A percentile compares a stretch with the other conserved stretches of the same genome.
Evolutionary conservation across 2,329 filamentous ascomycete genomes (phyloP).

Genomic region (Daldinia sp.): DNA sequence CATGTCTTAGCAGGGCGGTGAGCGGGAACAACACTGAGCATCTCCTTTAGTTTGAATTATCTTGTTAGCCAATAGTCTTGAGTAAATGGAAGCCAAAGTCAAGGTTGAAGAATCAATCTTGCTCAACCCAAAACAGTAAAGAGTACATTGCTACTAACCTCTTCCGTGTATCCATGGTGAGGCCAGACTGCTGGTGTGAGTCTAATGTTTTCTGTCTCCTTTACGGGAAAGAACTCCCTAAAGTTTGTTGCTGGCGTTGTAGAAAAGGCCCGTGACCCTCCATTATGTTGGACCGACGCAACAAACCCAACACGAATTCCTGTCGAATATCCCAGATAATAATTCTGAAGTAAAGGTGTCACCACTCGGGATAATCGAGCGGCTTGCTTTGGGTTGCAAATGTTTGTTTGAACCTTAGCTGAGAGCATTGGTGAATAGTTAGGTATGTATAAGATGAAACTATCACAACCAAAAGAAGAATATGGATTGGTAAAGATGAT

Average conservation of each 20-base stretch:
- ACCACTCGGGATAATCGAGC: conserved; percentile 47
- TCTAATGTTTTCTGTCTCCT: conserved; percentile 71
- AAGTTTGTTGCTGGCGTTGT: conserved; percentile 61
- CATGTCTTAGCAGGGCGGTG: conserved; percentile 79
- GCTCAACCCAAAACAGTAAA: not conserved
- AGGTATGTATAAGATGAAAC: conserved; percentile 3
- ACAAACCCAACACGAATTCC: conserved; percentile 49
- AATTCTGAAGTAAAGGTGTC: conserved; percentile 43
- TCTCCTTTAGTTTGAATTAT: conserved; percentile 62
- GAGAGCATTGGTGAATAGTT: conserved; percentile 49
- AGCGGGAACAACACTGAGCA: conserved; percentile 78
- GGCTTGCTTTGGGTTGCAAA: conserved; percentile 51
- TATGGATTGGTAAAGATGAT: conserved; percentile 18
- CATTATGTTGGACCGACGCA: conserved; percentile 43
- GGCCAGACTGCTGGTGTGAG: conserved; percentile 75
- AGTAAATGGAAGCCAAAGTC: not conserved
- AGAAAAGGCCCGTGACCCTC: conserved; percentile 59
- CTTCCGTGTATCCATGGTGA: conserved; percentile 79
- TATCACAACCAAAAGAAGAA: conserved; percentile 19
- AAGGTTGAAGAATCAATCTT: not conserved
- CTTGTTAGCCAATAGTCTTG: conserved; percentile 13
- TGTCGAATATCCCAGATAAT: conserved; percentile 42
- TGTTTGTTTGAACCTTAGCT: conserved; percentile 47
- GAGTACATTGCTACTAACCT: conserved; percentile 48
- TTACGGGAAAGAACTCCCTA: conserved; percentile 72